Evolutionary conservation across 768 basidiomycete genomes (phyloP), one percentile per base, ranked within the genome.

Genomic region (Mycena vulgaris): DNA sequence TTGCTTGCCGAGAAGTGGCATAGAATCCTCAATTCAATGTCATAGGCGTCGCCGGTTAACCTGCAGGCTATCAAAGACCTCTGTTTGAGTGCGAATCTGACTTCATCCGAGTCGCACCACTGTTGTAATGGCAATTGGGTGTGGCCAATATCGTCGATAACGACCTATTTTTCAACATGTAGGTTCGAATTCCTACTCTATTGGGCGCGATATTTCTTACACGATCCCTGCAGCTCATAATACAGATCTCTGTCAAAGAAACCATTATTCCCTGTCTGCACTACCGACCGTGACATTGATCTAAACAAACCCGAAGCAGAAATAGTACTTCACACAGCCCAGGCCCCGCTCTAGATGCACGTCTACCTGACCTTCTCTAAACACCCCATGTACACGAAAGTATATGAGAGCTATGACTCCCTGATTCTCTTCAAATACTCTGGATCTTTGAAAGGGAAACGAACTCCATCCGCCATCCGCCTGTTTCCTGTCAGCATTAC

Each of bases 181-280:
- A 99, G 87, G 97, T 95, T 68, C 47, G 81, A 63, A 17, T 21
- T n/a, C 60, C 17, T 48, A 27, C 14, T 28, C 62, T 27, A 55
- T 37, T 25, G 27, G 37, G 16, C 30, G 63, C 16, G 31, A n/a
- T 28, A 6, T 2, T 9, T 48, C 59, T 42, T 42, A 56, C 42
- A 17, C 28, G 27, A 6, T 52, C 21, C 65, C 28, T 11, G 75
- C 39, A 98, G 97, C 88, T 99, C 37, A 83, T 98, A 39, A 99
- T 99, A 68, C 98, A 99, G 78, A 88, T 99, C 2, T 96, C 95
- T 0, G 95, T 96, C n/a, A 99, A 99, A 78, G 98, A 99, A 80
- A 96, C 95, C 4, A 87, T 99, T 62, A 84, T 99, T 45, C 86
- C 93, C 93, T 6, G 82, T 83, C 0, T 87, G 92, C 0, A 90